Evolutionary conservation across 2,329 filamentous ascomycete genomes (phyloP), one percentile per base, ranked within the genome.

Genomic region (Diaporthe amygdali): DNA sequence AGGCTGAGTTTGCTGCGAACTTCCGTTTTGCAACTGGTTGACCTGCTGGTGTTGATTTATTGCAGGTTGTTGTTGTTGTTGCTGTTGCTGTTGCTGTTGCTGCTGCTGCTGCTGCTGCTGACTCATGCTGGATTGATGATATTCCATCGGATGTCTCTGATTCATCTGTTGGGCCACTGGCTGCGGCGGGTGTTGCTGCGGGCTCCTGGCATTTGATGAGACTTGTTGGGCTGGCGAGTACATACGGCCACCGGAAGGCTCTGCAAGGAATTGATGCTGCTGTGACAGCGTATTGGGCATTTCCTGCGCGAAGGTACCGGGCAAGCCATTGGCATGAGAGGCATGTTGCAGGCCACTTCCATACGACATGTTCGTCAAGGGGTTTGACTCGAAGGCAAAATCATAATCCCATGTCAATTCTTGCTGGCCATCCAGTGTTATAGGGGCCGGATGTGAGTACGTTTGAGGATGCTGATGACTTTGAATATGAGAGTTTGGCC

Each of bases 81-180:
- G 51, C 8, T 52, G 49, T 1, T 52, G 66, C 5, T 77, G 78
- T 30, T 77, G 79, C 3, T 74, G 39, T n/a, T 77, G 80, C 10
- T 72, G 56, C n/a, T 75, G 73, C 10, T 78, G 76, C 2, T 77
- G 78, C 37, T 76, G 79, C 2, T 75, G 39, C 17, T 77, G 76
- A 17, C 81, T 73, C 2, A 70, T 59, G 25, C 51, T 69, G 68
- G 74, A 74, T 27, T 72, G 74, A 17, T 68, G 49, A n/a, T 71
- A 73, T 25, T 66, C 71, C 69, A 71, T 61, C 12, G 61, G 27
- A 52, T 69, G 71, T 34, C 71, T 66, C 49, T 69, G 71, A 25
- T 41, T 64, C 34, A 71, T 30, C 39, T 70, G 69, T 61, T 71
- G 69, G 20, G 47, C 67, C 51, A 74, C 74, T 74, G 17, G 68